Percentiles rank a stretch among this genome's conserved stretches.
Evolutionary conservation across 2,329 filamentous ascomycete species (phyloP).

Genomic region (Zarea fungicola): DNA sequence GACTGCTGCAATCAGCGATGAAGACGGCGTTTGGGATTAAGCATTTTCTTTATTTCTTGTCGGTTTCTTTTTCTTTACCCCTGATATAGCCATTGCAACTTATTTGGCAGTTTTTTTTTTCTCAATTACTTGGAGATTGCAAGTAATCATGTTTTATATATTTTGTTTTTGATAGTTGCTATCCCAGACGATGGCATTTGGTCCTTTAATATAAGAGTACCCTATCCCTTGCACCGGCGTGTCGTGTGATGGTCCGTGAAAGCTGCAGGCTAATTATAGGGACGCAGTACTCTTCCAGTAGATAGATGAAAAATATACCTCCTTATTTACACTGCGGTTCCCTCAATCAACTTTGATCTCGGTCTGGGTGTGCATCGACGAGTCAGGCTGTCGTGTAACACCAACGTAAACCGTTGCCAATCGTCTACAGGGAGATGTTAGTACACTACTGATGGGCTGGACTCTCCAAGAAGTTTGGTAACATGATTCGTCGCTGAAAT

Average conservation of each 20-base stretch:
- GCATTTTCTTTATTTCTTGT: not conserved
- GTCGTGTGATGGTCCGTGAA: not conserved
- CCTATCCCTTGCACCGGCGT: not conserved
- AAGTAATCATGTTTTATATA: too few relatives aligned
- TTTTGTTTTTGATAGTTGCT: not conserved
- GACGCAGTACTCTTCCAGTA: too few relatives aligned
- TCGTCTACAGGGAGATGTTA: too few relatives aligned
- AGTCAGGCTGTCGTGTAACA: too few relatives aligned
- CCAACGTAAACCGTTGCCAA: too few relatives aligned
- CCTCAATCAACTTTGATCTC: too few relatives aligned
- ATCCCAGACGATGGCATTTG: not conserved
- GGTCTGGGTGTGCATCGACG: too few relatives aligned
- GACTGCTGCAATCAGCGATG: not conserved
- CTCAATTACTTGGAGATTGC: not conserved
- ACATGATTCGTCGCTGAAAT: too few relatives aligned
- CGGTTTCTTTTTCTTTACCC: not conserved
- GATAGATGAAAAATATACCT: too few relatives aligned
- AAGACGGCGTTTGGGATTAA: conserved; percentile 2
- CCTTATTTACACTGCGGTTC: too few relatives aligned
- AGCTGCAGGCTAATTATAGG: not conserved
- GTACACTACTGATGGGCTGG: too few relatives aligned
- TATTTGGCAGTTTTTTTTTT: not conserved
- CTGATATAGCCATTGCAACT: not conserved
- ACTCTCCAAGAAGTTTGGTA: too few relatives aligned
- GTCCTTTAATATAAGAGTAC: not conserved